A percentile compares a stretch with the other conserved stretches of the same genome.
phyloP scores from a whole-genome alignment of 495 filamentous ascomycete genomes.

The Podospora conica region DNA sequence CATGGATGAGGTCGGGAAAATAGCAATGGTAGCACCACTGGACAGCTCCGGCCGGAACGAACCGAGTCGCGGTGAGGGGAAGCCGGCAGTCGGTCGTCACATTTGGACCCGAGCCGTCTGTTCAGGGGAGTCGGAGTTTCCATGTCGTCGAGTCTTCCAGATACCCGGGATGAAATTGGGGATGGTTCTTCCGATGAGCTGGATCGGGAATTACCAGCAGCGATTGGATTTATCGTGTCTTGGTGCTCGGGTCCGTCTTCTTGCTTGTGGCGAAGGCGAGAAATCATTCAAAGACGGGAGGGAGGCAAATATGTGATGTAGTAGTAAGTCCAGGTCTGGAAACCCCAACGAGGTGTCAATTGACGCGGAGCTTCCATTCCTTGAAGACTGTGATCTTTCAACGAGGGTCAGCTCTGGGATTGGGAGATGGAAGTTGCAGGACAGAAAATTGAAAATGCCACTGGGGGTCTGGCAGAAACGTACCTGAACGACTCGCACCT shows the following conservation, averaged over 20 bases:
- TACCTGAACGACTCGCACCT: not conserved
- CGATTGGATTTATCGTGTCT: not conserved
- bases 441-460: no score
- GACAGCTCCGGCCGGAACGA: not conserved
- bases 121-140: not conserved
- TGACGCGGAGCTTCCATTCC: no score
- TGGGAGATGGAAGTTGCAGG: no score
- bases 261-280: not conserved
- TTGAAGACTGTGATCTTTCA: no score
- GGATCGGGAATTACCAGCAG: not conserved
- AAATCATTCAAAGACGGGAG: no score
- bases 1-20: not conserved
- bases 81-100: not conserved
- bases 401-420: no score
- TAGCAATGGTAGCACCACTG: not conserved
- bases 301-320: no score
- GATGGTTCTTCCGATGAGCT: not conserved
- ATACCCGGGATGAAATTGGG: not conserved
- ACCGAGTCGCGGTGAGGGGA: not conserved
- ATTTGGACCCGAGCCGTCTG: constrained; percentile 9
- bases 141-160: not conserved
- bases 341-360: no score
- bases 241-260: not conserved
- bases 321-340: no score
- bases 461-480: no score